phyloP scores from a whole-genome alignment of 345 rosid genomes.

The Arabis alpina region DNA sequence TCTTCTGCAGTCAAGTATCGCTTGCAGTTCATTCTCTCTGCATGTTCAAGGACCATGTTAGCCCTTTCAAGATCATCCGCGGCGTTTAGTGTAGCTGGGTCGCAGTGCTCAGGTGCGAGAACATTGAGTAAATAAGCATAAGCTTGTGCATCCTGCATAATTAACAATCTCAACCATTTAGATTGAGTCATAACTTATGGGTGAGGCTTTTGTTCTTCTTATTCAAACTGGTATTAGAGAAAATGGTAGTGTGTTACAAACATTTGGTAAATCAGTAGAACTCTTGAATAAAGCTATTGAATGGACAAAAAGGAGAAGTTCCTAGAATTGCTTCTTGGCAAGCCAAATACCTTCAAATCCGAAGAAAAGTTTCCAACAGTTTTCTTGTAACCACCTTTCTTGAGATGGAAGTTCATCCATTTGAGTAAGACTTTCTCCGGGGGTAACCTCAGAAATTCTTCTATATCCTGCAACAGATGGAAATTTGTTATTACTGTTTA shows the following conservation, averaged over 20 bases:
- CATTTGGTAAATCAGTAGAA: background rate
- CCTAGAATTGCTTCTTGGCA: conserved; percentile 16
- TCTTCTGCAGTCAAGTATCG: conserved; percentile 84
- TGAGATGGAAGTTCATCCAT: conserved; percentile 97
- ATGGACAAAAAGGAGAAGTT: conserved; percentile 1
- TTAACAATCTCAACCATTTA: conserved; percentile 18
- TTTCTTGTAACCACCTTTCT: conserved; percentile 90
- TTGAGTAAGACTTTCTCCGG: conserved; percentile 89
- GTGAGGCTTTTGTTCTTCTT: background rate
- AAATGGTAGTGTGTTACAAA: background rate
- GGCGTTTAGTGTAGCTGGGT: conserved; percentile 68
- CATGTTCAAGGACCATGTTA: conserved; percentile 82
- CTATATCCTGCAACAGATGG: conserved; percentile 64
- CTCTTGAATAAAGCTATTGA: conserved; percentile 8
- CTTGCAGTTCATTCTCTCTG: conserved; percentile 90
- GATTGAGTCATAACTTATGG: background rate
- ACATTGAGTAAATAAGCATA: conserved; percentile 94
- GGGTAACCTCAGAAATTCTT: conserved; percentile 84
- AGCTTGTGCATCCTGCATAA: conserved; percentile 82
- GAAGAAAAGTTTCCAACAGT: conserved; percentile 81
- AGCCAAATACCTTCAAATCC: conserved; percentile 71
- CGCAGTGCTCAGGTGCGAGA: conserved; percentile 88
- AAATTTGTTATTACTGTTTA: background rate
- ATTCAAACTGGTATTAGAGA: conserved; percentile 9
- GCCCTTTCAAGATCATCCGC: conserved; percentile 80